Percentiles rank a stretch among this genome's conserved stretches.
These are phyloP conservation scores for Gaeumannomyces tritici DNA, from an alignment of 2,329 filamentous ascomycete genomes.

Conservation along the genomic window DNA sequence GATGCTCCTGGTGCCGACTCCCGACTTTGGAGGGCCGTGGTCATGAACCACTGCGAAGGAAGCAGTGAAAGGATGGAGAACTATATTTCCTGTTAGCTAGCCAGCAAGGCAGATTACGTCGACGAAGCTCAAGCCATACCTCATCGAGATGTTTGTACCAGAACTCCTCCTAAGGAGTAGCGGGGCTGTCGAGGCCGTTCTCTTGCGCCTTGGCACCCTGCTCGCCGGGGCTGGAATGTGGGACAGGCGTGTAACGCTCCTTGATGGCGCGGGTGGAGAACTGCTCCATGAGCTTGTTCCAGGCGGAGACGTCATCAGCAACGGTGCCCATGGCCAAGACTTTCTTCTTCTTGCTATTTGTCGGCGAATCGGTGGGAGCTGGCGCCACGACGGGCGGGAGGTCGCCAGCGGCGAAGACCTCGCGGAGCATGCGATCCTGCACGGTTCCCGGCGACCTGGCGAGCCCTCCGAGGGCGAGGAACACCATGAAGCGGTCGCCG, in stretches of 20 bases:
- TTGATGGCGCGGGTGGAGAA: conserved; percentile 4
- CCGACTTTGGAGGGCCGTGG: background rate
- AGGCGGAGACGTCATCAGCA: background rate
- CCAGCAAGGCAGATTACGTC: no score
- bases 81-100: background rate
- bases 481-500: conserved; percentile 8
- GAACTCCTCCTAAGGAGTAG: background rate
- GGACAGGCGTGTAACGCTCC: background rate
- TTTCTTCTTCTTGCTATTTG: background rate
- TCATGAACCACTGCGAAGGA: background rate
- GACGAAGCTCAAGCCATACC: background rate
- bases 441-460: conserved; percentile 5
- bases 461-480: conserved; percentile 8
- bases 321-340: background rate
- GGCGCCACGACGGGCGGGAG: no score
- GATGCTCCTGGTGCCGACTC: background rate
- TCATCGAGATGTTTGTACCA: background rate
- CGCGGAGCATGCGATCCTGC: conserved; percentile 4
- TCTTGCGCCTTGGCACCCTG: background rate
- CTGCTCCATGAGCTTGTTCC: conserved; percentile 7
- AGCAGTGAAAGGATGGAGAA: background rate
- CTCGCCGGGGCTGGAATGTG: background rate
- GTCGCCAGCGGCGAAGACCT: background rate
- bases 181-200: background rate
- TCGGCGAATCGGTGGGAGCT: background rate